Conservation (phyloP, 805 yeast species). For the Hanseniaspora valbyensis region DNA sequence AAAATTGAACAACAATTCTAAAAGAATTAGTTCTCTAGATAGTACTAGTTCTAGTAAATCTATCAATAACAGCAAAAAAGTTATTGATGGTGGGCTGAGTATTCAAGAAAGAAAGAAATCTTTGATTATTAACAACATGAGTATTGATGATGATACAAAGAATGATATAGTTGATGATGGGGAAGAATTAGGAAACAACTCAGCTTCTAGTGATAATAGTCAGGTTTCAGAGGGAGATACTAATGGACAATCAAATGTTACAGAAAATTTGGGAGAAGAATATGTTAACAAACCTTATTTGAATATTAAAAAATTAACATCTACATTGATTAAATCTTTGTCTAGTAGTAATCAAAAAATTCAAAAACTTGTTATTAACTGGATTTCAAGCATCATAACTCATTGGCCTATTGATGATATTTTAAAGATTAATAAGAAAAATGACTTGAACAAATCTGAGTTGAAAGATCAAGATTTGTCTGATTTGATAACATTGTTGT, state of each 20-base stretch:
- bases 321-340: constrained; percentile 68
- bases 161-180: not conserved
- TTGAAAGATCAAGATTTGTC: constrained; percentile 8
- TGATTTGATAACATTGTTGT: constrained; percentile 1
- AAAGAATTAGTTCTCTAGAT: constrained; percentile 18
- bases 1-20: constrained; percentile 12
- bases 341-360: constrained; percentile 66
- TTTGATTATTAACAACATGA: constrained; percentile 9
- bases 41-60: not conserved
- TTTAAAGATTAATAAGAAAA: constrained; percentile 21
- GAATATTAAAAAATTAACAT: constrained; percentile 69
- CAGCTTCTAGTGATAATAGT: not conserved
- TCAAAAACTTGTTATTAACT: constrained; percentile 64
- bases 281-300: constrained; percentile 37
- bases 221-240: constrained; percentile 16
- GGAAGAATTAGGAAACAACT: not conserved
- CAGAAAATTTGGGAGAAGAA: constrained; percentile 36
- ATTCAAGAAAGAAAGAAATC: constrained; percentile 29
- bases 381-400: constrained; percentile 64
- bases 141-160: not conserved
- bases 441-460: not conserved
- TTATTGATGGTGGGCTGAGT: constrained; percentile 13
- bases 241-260: constrained; percentile 21
- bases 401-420: constrained; percentile 24
- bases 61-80: not conserved